phyloP scores from a whole-genome alignment of 805 yeast genomes.

The Saccharomycopsis schoenii region DNA sequence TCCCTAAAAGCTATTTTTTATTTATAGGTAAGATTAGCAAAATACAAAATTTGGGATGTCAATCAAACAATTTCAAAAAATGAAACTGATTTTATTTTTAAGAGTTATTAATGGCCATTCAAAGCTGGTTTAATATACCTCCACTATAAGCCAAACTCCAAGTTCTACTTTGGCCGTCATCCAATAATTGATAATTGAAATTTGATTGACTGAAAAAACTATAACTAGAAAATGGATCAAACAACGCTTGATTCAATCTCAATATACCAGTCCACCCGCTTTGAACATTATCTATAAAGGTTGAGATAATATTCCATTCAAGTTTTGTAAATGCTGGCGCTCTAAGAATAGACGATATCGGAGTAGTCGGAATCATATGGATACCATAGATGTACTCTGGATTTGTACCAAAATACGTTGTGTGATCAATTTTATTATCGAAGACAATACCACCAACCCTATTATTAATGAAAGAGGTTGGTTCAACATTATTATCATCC shows the following conservation, averaged over 20 bases:
- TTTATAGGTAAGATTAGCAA: not conserved
- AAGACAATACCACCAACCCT: constrained; percentile 60
- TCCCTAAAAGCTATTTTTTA: not conserved
- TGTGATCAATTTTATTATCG: constrained; percentile 62
- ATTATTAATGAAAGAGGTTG: constrained; percentile 40
- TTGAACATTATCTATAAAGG: not conserved
- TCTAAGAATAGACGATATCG: constrained; percentile 52
- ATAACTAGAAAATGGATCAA: constrained; percentile 34
- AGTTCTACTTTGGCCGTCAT: constrained; percentile 53
- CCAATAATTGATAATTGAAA: constrained; percentile 35
- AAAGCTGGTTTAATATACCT: constrained; percentile 1
- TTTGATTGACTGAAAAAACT: constrained; percentile 30
- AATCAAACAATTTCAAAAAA: no score
- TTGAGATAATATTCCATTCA: constrained; percentile 38
- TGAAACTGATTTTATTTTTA: not conserved
- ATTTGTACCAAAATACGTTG: constrained; percentile 57
- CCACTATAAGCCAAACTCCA: constrained; percentile 38
- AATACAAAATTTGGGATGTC: not conserved
- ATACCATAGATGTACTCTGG: constrained; percentile 64
- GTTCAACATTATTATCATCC: constrained; percentile 46
- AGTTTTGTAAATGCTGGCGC: constrained; percentile 42
- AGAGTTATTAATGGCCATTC: not conserved
- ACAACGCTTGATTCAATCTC: constrained; percentile 35
- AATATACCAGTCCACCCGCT: constrained; percentile 22
- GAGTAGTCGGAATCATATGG: constrained; percentile 70